Evolutionary conservation across 2,329 filamentous ascomycete species (phyloP), one percentile per base, ranked within the genome.

Genomic region (Allantophomopsis cytisporea): DNA sequence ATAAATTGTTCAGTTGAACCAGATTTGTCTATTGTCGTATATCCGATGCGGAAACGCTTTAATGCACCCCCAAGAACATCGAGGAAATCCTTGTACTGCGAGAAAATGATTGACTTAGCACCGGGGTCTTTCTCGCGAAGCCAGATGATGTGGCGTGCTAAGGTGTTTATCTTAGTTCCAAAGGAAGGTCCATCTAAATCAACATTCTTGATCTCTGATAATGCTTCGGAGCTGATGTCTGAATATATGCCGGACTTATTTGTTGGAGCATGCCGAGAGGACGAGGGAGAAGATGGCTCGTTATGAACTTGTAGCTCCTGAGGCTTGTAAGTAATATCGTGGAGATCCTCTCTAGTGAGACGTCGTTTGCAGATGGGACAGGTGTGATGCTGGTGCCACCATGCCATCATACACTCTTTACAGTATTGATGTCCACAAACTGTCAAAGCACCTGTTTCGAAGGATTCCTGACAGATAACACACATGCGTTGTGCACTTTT

Each of bases 351-450:
- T 0, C 62, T 52, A 20, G 65, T 67, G 6, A 96, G 63, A 2
- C 63, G 65, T 35, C 68, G 71, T 56, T 94, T 94, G 66, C 91
- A 98, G 5, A 85, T 69, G 0, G 89, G 89, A 50, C 89, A 96
- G 38, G 74, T 89, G 14, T 68, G 72, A 49, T 87, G 78, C 23
- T 73, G 66, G 41, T 65, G 68, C 63, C 81, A 85, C 91, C 91
- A 96, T 11, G 76, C 50, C 31, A 69, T 67, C 48, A 96, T 80
- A 57, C 91, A 96, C 20, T 85, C 82, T 51, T 85, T 87, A 63
- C 89, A 95, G 55, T 87, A 96, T 46, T 86, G 76, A 54, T 98
- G 91, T 0, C 89, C 89, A 55, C 91, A 96, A 1, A 86, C 72
- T 0, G 89, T 95, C 44, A 89, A 65, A 39, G 83, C 75, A 39